Conservation (phyloP, 2,329 filamentous ascomycete genomes). For the Aureobasidium musti region DNA sequence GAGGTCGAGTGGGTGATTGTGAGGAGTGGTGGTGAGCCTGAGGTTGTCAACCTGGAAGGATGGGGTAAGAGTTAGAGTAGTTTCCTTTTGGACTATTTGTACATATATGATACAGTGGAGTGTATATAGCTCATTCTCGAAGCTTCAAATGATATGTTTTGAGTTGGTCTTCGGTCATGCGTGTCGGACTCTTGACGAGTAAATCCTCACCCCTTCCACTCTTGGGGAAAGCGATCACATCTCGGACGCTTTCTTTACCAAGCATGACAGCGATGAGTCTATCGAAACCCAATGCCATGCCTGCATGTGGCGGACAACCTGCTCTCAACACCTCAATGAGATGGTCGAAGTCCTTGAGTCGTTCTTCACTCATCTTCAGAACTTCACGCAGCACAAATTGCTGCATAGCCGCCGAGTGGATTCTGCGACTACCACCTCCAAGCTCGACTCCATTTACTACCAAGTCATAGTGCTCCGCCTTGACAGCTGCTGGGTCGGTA, state of each 20-base stretch:
- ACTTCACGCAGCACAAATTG: conserved; percentile 82
- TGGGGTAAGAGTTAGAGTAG: conserved; percentile 53
- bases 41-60: conserved; percentile 63
- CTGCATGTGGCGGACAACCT: conserved; percentile 92
- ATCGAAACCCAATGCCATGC: conserved; percentile 91
- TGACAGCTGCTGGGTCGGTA: conserved; percentile 68
- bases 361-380: conserved; percentile 70
- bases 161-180: conserved; percentile 62
- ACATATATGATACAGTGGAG: conserved; percentile 5
- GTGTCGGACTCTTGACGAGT: conserved; percentile 75
- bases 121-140: conserved; percentile 20
- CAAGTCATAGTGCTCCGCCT: conserved; percentile 91
- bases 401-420: conserved; percentile 81
- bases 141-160: conserved; percentile 60
- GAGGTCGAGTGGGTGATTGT: conserved; percentile 68
- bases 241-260: conserved; percentile 73
- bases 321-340: conserved; percentile 77
- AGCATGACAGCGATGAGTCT: conserved; percentile 78
- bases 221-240: conserved; percentile 98
- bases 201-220: conserved; percentile 84
- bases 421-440: conserved; percentile 88
- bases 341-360: conserved; percentile 81
- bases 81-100: background rate
- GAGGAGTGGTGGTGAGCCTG: conserved; percentile 61
- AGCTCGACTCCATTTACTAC: conserved; percentile 95